Evolutionary conservation across 768 basidiomycete species (phyloP), one percentile per base, ranked within the genome.

Genomic region (Amanita brunnescens): DNA sequence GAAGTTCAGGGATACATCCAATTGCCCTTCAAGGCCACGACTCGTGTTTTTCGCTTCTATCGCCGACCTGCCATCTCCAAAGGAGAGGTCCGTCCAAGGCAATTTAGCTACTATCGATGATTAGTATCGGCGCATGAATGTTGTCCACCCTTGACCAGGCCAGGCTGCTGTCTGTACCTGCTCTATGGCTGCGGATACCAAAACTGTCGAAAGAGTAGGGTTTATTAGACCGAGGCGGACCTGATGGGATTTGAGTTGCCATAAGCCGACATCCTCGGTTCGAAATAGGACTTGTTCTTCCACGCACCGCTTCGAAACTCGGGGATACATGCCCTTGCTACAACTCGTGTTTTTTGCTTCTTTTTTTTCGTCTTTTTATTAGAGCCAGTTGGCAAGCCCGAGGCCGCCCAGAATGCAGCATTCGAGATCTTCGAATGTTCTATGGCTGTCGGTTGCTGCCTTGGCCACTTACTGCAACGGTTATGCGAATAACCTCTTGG

Each of bases 101-200:
- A 6, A 6, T 9, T 43, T 30, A 44, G 23, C n/a, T 2, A 13
- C 8, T 18, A 30, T 38, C 37, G 29, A 48, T 9, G 42, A 52
- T n/a, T n/a, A n/a, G n/a, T 29, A 29, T 29, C 26, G 7, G 26
- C 26, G 26, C 26, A 29, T 29, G 26, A 7, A 29, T 32, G 56
- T 30, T 90, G 41, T 70, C 69, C 20, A 56, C 90, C 49, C 66
- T 91, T 58, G 69, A 83, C 61, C 73, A 81, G 52, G 85, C 83
- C 6, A 82, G 83, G 63, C 73, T 74, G n/a, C 76, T 80, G n/a
- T 65, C 66, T n/a, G 65, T 89, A 14, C 85, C 83, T 5, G 75
- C 82, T 2, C 72, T 92, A 39, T 95, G 92, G 92, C 76, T 94
- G 26, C 92, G 94, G 63, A 77, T 58, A 81, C 93, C 62, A 43